phyloP scores from a whole-genome alignment of 129 eudicot genomes.

The sunflower (Helianthus annuus) region DNA sequence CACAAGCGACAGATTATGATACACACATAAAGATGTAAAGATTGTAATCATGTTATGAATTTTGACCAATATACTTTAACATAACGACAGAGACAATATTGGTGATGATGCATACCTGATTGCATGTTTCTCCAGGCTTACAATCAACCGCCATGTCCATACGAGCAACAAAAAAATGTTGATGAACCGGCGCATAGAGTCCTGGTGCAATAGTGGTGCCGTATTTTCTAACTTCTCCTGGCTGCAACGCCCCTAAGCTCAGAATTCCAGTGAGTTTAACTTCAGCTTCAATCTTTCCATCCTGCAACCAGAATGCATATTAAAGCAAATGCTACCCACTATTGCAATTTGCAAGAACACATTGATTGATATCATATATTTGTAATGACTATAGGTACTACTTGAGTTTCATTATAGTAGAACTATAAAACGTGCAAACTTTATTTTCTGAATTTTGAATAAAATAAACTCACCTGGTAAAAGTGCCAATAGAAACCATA shows the following conservation, averaged over 20 bases:
- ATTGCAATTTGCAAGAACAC: background rate
- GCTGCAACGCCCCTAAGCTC: slow-evolving; percentile 92
- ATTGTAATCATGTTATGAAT: background rate
- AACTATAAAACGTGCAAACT: background rate
- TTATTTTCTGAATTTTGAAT: background rate
- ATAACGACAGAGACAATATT: background rate
- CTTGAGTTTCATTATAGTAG: background rate
- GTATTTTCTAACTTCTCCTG: slow-evolving; percentile 87
- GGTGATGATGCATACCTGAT: slow-evolving; percentile 54
- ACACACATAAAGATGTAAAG: background rate
- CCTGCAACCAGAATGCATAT: slow-evolving; percentile 43
- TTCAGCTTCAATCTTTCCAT: slow-evolving; percentile 98
- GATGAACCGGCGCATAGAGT: slow-evolving; percentile 95
- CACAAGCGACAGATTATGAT: slow-evolving; percentile 11
- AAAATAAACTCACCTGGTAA: slow-evolving; percentile 70
- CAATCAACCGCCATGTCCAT: slow-evolving; percentile 97
- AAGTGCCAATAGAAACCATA: slow-evolving; percentile 98
- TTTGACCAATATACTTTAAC: no score
- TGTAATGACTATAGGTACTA: no score
- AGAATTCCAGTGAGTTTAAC: slow-evolving; percentile 93
- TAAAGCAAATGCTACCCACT: background rate
- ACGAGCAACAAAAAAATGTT: slow-evolving; percentile 93
- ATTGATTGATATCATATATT: no score
- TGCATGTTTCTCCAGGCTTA: slow-evolving; percentile 82
- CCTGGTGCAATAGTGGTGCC: slow-evolving; percentile 97